These are phyloP conservation scores for Pyrrhoderma noxium DNA, from an alignment of 1,284 basidiomycete genomes.

Conservation along the genomic window DNA sequence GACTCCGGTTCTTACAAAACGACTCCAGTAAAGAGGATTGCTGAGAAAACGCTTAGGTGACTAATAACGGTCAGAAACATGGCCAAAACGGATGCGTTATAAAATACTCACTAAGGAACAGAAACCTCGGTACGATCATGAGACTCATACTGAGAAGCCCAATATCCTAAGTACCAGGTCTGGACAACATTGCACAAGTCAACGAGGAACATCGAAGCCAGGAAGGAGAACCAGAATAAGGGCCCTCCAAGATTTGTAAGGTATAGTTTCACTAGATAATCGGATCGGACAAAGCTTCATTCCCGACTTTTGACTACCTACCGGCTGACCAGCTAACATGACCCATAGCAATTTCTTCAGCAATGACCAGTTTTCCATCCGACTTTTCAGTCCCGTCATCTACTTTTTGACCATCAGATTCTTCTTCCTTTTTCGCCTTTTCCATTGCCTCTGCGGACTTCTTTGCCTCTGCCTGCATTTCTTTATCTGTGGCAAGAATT, in stretches of 20 bases:
- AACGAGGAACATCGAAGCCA: conserved; percentile 22
- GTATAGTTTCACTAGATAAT: conserved; percentile 26
- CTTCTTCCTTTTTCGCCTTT: conserved; percentile 31
- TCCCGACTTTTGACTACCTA: conserved; percentile 22
- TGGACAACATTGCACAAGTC: conserved; percentile 29
- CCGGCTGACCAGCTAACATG: conserved; percentile 43
- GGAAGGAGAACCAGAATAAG: conserved; percentile 33
- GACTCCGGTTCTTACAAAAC: conserved; percentile 9
- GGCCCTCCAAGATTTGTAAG: conserved; percentile 36
- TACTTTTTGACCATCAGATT: conserved; percentile 31
- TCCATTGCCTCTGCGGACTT: conserved; percentile 35
- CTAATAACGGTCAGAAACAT: conserved; percentile 19
- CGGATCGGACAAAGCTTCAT: not conserved
- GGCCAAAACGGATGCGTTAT: not conserved
- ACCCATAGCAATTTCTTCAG: conserved; percentile 53
- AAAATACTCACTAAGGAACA: conserved; percentile 27
- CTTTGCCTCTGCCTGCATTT: conserved; percentile 33
- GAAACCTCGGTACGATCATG: conserved; percentile 24
- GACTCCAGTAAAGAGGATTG: conserved; percentile 28
- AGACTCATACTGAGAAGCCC: conserved; percentile 42
- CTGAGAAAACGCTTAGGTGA: conserved; percentile 38
- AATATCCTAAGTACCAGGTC: conserved; percentile 46
- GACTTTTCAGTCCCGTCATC: conserved; percentile 22
- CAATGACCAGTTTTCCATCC: conserved; percentile 45
- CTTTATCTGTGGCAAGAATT: conserved; percentile 35